These are phyloP conservation scores for Yamadazyma sp. DNA, from an alignment of 1,139 yeast genomes.

Conservation along the genomic window DNA sequence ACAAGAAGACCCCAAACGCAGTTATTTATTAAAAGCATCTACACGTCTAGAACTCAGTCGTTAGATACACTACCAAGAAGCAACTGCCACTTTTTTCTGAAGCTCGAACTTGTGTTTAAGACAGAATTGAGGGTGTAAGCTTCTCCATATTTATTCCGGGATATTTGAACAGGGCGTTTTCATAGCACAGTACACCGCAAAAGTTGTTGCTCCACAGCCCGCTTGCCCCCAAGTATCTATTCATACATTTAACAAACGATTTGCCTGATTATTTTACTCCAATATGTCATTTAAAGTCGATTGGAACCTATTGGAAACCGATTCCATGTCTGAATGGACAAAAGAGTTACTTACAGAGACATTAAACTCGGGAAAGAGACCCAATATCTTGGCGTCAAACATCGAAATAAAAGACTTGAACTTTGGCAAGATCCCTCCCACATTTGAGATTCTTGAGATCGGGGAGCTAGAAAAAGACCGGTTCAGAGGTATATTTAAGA, in stretches of 20 bases:
- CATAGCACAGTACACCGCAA: background rate
- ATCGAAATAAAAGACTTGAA: slow-evolving; percentile 72
- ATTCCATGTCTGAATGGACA: slow-evolving; percentile 64
- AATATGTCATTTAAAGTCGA: slow-evolving; percentile 75
- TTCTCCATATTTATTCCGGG: no score
- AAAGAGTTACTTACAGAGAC: slow-evolving; percentile 73
- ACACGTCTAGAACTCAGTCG: background rate
- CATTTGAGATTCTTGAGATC: slow-evolving; percentile 77
- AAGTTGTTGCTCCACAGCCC: no score
- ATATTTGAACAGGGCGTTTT: no score
- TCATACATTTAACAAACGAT: background rate
- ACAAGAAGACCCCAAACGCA: background rate
- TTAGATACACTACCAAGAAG: no score
- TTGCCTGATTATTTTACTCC: no score
- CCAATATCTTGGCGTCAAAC: slow-evolving; percentile 72
- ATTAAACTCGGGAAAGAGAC: slow-evolving; percentile 72
- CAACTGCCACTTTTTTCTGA: no score
- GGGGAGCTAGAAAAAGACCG: slow-evolving; percentile 82
- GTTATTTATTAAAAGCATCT: background rate
- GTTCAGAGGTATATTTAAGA: slow-evolving; percentile 82
- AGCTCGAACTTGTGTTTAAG: no score
- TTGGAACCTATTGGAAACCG: slow-evolving; percentile 78
- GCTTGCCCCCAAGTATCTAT: background rate
- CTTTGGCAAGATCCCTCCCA: slow-evolving; percentile 78
- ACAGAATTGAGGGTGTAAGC: no score